Percentiles rank a stretch among this genome's conserved stretches.
phyloP scores from a whole-genome alignment of 2,329 filamentous ascomycete genomes.

The Leptographium wingfieldii region DNA sequence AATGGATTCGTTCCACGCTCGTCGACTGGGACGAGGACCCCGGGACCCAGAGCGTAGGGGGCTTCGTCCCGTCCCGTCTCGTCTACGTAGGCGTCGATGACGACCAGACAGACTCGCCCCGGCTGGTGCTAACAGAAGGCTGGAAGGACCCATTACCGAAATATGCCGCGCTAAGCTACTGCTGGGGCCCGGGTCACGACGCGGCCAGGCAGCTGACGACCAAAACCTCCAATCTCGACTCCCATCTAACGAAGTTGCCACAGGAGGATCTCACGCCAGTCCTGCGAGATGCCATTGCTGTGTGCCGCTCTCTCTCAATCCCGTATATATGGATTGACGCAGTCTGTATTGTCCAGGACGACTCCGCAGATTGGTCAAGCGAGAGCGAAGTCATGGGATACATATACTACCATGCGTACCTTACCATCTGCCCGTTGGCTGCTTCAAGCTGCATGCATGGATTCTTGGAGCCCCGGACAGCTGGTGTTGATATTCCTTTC shows the following conservation, averaged over 20 bases:
- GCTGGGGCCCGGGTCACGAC: conserved; percentile 8
- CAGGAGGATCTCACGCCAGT: neutral
- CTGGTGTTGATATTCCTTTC: neutral
- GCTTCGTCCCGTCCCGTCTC: neutral
- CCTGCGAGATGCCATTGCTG: neutral
- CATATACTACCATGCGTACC: conserved; percentile 1
- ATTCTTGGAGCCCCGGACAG: neutral
- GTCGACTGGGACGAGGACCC: neutral
- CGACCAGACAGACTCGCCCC: conserved; percentile 2
- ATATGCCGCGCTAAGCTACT: conserved; percentile 5
- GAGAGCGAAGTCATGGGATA: neutral
- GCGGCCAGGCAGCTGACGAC: conserved; percentile 3
- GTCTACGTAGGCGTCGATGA: conserved; percentile 3
- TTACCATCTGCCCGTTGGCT: neutral
- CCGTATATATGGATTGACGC: conserved; percentile 19
- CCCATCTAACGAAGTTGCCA: neutral
- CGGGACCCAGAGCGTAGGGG: no score
- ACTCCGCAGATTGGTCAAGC: neutral
- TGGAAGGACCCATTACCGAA: neutral
- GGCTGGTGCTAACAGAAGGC: neutral
- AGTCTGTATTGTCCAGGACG: conserved; percentile 3
- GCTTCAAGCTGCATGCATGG: neutral
- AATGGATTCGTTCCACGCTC: no score
- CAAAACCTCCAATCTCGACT: neutral
- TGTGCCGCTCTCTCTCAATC: neutral